phyloP scores from a whole-genome alignment of 2,329 filamentous ascomycete species.

The Pseudogymnoascus sp. region DNA sequence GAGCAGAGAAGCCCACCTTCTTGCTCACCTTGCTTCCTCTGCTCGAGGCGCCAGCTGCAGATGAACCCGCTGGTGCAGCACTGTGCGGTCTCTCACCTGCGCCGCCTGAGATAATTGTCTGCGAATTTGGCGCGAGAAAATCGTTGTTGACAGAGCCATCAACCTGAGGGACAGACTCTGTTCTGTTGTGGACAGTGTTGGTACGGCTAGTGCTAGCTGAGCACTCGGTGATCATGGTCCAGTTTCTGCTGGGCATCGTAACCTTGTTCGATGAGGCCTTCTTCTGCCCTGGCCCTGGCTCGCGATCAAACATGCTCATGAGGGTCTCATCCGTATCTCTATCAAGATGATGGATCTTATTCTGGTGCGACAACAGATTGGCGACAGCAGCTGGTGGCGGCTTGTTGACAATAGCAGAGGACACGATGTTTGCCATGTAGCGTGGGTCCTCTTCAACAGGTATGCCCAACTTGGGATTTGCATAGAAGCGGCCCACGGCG shows the following conservation, averaged over 20 bases:
- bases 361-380: constrained; percentile 82
- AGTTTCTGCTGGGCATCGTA: constrained; percentile 90
- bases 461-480: constrained; percentile 70
- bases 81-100: neutral
- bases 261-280: constrained; percentile 68
- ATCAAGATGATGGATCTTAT: constrained; percentile 68
- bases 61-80: neutral
- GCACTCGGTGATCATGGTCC: constrained; percentile 84
- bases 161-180: neutral
- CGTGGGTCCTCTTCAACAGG: constrained; percentile 75
- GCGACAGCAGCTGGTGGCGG: constrained; percentile 81
- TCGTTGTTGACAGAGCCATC: neutral
- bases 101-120: constrained; percentile 33
- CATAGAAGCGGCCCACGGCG: constrained; percentile 90
- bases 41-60: neutral
- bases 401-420: constrained; percentile 92
- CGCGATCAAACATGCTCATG: constrained; percentile 83
- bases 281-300: constrained; percentile 71
- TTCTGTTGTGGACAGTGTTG: constrained; percentile 18
- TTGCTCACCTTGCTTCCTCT: constrained; percentile 39
- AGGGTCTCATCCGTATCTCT: constrained; percentile 81
- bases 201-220: constrained; percentile 46
- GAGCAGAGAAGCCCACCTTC: constrained; percentile 59
- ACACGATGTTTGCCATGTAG: constrained; percentile 92
- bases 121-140: constrained; percentile 43